Base-by-base conservation (phyloP, 768 basidiomycete genomes). In the Russula foetens region DNA sequence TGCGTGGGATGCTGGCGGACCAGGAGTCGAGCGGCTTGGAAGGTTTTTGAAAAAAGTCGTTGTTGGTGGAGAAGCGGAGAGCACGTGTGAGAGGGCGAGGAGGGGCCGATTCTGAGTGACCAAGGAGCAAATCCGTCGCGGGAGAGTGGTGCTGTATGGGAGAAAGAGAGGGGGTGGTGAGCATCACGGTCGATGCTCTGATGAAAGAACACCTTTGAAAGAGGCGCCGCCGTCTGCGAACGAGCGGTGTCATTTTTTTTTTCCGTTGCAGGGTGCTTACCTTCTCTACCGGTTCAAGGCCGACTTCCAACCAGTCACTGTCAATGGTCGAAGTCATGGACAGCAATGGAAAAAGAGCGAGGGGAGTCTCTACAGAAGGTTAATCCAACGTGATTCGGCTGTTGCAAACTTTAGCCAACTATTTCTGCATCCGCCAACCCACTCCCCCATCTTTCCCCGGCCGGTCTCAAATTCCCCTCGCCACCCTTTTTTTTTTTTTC, bases 61-160 rank as follows among this genome's bases (percentile, higher is more conserved):
- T 35, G 26, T 53, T 38, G 12, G 58, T 12, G n/a, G 62, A 60
- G 59, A 60, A 62, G 50, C 55, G 60, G n/a, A 56, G 38, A 12
- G 63, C 55, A 26, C 60, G 63, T 5, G 39, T 47, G 31, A 48
- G 5, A 35, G 63, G n/a, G 9, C 7, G 45, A 38, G 60, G 26
- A 3, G 53, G 38, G 1, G 51, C 4, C 2, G 62, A 21, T n/a
- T 46, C 28, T 8, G 45, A 8, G 50, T 21, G 38, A 12, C 38
- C 4, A 45, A 62, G 9, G 31, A 43, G 12, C 1, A 35, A 24
- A 19, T 57, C 44, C 26, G 55, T 31, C 11, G 50, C 21, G 5
- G 56, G 14, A 35, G 53, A 3, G 41, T 38, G 52, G 26, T 48
- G 53, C 43, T 54, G 59, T 4, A 15, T 21, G 50, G 55, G 50